Evolutionary conservation across 805 yeast species (phyloP), one percentile per base, ranked within the genome.

Genomic region (Yamadazyma insecticola): DNA sequence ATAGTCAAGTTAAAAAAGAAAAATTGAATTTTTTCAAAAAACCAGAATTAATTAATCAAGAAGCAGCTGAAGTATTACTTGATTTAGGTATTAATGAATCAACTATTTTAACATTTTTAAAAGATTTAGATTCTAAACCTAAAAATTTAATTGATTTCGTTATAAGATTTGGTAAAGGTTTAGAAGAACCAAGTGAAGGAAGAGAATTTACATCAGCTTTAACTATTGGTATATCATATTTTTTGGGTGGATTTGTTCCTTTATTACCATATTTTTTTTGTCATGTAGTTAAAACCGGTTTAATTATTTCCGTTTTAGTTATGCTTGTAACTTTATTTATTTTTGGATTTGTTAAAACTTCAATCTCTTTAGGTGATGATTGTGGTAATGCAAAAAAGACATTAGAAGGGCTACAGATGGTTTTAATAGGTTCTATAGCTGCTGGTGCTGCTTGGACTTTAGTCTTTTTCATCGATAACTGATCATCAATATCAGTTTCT

Each of bases 381-480:
- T 75, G 84, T 45, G 71, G 85, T n/a, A 48, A 53, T 2, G 47
- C 53, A 40, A 76, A 74, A 41, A 81, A 81, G 50, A 60, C 81
- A 3, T 61, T 67, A 30, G 96, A 89, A 57, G 97, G 97, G 26
- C 35, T 81, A 13, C 94, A 87, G 60, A 90, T 92, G 97, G 78
- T 87, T 32, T 59, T 81, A n/a, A 89, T 86, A 30, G 98, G 98
- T 23, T 94, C 97, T n/a, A 64, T 83, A 19, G 97, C 98, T 14
- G 97, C 98, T 4, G 95, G 96, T 4, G 84, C 95, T 15, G 98
- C 98, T 8, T 90, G 96, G 95, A 76, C 76, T 26, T 74, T 89
- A 53, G 98, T 90, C 20, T 81, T 78, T 53, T 55, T 81, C 41
- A 78, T 90, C 39, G 96, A 53, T 36, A 45, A 48, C 26, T 52